These are phyloP conservation scores for Dictyostelium citrinum DNA, from an alignment of 78 protist genomes.

Conservation along the genomic window DNA sequence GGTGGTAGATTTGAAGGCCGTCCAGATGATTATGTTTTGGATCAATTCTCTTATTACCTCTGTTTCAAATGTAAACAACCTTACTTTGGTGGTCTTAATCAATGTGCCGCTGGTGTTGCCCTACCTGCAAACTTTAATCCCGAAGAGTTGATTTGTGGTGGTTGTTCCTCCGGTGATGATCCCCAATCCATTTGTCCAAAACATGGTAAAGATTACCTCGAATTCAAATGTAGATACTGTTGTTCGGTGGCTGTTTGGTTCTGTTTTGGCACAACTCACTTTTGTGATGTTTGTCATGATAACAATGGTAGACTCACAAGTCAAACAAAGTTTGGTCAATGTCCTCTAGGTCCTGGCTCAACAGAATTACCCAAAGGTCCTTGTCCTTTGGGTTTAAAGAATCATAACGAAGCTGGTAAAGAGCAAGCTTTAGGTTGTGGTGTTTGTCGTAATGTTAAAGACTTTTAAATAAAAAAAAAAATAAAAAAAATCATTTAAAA, in stretches of 20 bases:
- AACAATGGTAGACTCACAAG: background rate
- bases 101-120: conserved; percentile 69
- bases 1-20: conserved; percentile 59
- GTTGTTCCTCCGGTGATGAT: conserved; percentile 54
- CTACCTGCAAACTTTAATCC: conserved; percentile 40
- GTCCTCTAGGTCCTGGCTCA: conserved; percentile 64
- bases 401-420: conserved; percentile 16
- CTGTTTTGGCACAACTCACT: conserved; percentile 77
- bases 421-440: conserved; percentile 73
- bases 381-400: conserved; percentile 27
- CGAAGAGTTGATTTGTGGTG: conserved; percentile 83
- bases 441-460: conserved; percentile 17
- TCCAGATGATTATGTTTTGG: conserved; percentile 59
- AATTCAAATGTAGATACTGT: conserved; percentile 73
- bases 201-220: conserved; percentile 76
- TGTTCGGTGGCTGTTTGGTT: conserved; percentile 69
- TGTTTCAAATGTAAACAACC: conserved; percentile 83
- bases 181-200: conserved; percentile 31
- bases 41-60: conserved; percentile 68
- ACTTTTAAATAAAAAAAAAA: background rate
- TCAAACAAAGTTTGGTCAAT: background rate
- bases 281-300: conserved; percentile 68
- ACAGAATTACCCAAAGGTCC: conserved; percentile 13
- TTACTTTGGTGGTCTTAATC: conserved; percentile 81
- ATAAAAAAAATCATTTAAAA: background rate